Conservation (phyloP, 192 early-diverging fungal genomes). For the Entomortierella chlamydospora region DNA sequence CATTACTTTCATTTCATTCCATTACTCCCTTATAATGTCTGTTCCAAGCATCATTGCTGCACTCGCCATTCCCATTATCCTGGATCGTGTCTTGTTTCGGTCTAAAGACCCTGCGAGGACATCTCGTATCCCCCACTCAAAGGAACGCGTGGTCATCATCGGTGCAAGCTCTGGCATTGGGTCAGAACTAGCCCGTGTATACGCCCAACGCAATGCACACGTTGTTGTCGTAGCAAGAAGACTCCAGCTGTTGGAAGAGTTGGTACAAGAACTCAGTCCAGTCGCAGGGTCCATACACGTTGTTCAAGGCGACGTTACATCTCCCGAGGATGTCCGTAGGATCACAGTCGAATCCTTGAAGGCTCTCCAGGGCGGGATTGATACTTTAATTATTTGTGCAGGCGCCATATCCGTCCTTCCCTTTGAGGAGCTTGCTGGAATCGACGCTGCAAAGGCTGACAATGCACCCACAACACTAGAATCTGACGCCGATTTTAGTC, state of each 20-base stretch:
- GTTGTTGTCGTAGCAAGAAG: constrained; percentile 77
- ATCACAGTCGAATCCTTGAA: constrained; percentile 49
- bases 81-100: not conserved
- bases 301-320: constrained; percentile 71
- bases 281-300: constrained; percentile 32
- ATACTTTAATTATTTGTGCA: constrained; percentile 82
- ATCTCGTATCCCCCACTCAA: constrained; percentile 13
- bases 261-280: constrained; percentile 59
- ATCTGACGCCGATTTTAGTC: not conserved
- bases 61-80: constrained; percentile 8
- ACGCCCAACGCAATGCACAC: constrained; percentile 70
- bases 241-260: constrained; percentile 56
- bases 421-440: constrained; percentile 69
- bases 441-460: constrained; percentile 18
- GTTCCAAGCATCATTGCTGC: constrained; percentile 4
- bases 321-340: constrained; percentile 59
- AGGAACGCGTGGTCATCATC: constrained; percentile 73
- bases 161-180: constrained; percentile 88
- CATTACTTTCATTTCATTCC: not conserved
- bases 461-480: not conserved
- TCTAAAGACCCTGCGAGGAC: constrained; percentile 7
- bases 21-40: not conserved
- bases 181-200: constrained; percentile 69
- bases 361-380: constrained; percentile 55
- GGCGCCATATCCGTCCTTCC: constrained; percentile 80